phyloP scores from a whole-genome alignment of 352 stramenopile species.

The Phytophthora tubulina region DNA sequence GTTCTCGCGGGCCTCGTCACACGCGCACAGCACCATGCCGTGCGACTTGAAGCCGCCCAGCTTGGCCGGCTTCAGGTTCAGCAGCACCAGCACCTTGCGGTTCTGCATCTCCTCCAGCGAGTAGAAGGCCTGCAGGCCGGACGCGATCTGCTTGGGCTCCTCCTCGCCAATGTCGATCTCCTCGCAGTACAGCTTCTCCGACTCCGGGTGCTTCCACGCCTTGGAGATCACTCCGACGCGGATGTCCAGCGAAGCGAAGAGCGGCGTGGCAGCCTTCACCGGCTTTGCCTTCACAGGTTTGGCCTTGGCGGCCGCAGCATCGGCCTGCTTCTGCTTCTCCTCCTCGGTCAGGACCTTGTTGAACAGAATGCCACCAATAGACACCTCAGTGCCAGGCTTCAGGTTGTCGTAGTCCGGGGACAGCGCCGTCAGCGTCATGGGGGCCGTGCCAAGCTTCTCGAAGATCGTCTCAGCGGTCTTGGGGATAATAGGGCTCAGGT shows the following conservation, averaged over 20 bases:
- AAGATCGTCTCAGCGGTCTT: conserved; percentile 93
- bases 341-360: conserved; percentile 89
- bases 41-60: conserved; percentile 96
- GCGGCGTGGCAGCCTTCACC: conserved; percentile 61
- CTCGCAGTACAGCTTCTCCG: conserved; percentile 98
- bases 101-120: conserved; percentile 95
- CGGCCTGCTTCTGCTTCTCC: conserved; percentile 71
- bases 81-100: conserved; percentile 95
- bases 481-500: conserved; percentile 96
- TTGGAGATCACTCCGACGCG: conserved; percentile 85
- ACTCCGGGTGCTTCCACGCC: conserved; percentile 87
- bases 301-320: conserved; percentile 60
- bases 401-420: conserved; percentile 94
- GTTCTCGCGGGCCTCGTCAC: conserved; percentile 85
- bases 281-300: conserved; percentile 53
- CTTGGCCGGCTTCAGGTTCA: conserved; percentile 99
- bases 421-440: conserved; percentile 78
- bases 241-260: conserved; percentile 86
- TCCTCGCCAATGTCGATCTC: conserved; percentile 98
- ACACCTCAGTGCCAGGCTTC: conserved; percentile 87
- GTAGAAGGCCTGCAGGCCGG: conserved; percentile 96
- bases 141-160: conserved; percentile 95
- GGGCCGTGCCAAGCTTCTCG: conserved; percentile 92
- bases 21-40: conserved; percentile 98
- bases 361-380: conserved; percentile 96